Evolutionary conservation across 768 basidiomycete genomes (phyloP), one percentile per base, ranked within the genome.

Genomic region (Tricholoma flavovirens): DNA sequence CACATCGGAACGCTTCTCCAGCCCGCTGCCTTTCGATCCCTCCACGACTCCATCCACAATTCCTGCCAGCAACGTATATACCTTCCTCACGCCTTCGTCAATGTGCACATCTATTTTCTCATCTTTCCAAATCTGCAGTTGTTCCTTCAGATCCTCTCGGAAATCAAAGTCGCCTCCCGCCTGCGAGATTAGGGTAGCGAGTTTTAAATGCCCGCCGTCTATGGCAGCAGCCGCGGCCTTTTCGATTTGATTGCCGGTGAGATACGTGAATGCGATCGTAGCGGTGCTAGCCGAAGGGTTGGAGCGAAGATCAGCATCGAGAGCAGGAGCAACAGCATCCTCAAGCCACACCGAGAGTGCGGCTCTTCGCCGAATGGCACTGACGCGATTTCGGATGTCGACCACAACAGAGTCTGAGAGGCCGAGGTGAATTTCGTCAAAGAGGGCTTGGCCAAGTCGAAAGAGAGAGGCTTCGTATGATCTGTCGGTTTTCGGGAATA

Each of bases 131-230:
- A 91, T 81, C 15, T 81, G 77, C 8, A 98, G 69, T 63, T 99
- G 97, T 3, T 82, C 71, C 56, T 71, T 73, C 40, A 98, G 70
- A 65, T 95, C 90, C 46, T 76, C 81, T 52, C 83, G 78, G 71
- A 90, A 94, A 26, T 80, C 77, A 19, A 77, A 75, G 63, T 93
- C 88, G 1, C 93, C 90, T 0, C 86, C 87, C 14, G 85, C 88
- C 69, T 98, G 94, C 6, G 93, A 82, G 54, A 98, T 77, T 22
- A 99, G 78, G 6, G 92, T 93, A 1, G 97, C 89, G 8, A 99
- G 82, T 61, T 90, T 90, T 61, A 91, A 71, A 62, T 90, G 90
- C 3, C 87, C 86, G 5, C 82, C 82, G 50, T 89, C 86, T 60
- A 87, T 74, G 2, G 93, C 90, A 2, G 76, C 73, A 45, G 86